Percentiles rank a stretch among this genome's conserved stretches.
Evolutionary conservation across 257 asterid species (phyloP).

Genomic region (Primulina huaijiensis): DNA sequence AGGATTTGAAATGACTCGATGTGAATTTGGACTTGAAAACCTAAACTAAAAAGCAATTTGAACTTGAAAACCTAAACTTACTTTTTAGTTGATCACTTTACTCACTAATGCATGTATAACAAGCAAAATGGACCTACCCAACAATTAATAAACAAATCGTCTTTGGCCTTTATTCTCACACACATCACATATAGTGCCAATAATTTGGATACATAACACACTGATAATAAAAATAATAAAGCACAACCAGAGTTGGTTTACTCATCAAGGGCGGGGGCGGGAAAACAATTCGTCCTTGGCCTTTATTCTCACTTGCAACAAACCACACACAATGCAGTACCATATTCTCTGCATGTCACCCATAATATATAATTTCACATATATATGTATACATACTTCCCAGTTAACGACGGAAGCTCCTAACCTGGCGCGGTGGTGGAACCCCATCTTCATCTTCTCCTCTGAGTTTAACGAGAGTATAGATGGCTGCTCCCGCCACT

Average conservation of each 20-base stretch:
- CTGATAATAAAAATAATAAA: no score
- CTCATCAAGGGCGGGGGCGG: slow-evolving; percentile 37
- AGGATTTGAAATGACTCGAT: no score
- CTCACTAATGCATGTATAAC: no score
- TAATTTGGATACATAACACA: no score
- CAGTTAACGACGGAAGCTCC: slow-evolving; percentile 59
- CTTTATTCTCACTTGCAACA: slow-evolving; percentile 28
- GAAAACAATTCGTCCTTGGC: slow-evolving; percentile 26
- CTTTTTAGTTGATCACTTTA: no score
- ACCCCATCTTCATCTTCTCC: slow-evolving; percentile 39
- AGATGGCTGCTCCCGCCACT: slow-evolving; percentile 63
- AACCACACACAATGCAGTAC: slow-evolving; percentile 11
- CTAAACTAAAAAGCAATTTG: no score
- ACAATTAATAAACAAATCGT: neutral
- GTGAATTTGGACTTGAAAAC: no score
- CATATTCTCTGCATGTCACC: neutral
- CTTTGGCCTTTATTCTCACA: neutral
- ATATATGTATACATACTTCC: neutral
- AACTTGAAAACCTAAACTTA: no score
- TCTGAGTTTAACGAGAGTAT: slow-evolving; percentile 48
- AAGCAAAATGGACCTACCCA: no score
- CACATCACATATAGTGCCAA: neutral
- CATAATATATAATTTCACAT: neutral
- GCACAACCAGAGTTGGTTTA: no score
- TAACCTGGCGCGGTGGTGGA: slow-evolving; percentile 43